Base-by-base conservation (phyloP, 2,329 filamentous ascomycete genomes). In the Fusarium sp. region DNA sequence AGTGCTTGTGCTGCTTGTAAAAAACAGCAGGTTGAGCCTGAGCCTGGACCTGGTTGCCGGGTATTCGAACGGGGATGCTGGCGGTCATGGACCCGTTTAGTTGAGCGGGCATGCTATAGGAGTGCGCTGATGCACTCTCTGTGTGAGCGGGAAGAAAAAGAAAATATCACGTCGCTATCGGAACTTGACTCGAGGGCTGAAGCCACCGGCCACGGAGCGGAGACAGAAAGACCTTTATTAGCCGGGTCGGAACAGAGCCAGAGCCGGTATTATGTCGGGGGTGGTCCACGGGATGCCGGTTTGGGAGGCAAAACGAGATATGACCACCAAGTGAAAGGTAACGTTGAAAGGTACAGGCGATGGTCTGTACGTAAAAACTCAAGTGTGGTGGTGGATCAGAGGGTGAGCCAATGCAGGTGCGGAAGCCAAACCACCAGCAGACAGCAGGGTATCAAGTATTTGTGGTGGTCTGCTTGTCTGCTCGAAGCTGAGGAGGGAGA, bases 1-100 rank as follows among this genome's bases (percentile, higher is more conserved):
- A 89, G 80, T 90, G 89, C 75, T 90, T 90, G 81, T 90, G 89
- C 70, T 87, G 84, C 77, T 82, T 84, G 75, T 80, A 81, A 64
- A 81, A 77, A 62, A 76, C 79, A 66, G 78, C 80, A 38, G 65
- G 63, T 28, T 67, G 64, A 44, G 50, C 42, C 38, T 68, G 65
- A 28, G 63, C 50, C 47, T 60, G 64, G 68, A 77, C 73, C 72
- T 82, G 81, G 67, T 84, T 81, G 77, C 78, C 79, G 64, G 78
- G 75, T 72, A 83, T 78, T 77, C 79, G 81, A 52, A 83, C 83
- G 62, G 82, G 82, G 68, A 83, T 81, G 76, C 77, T 81, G 74
- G 79, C 78, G 72, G 81, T 77, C 76, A 83, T 81, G 64, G 82
- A 78, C 70, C 80, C 79, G 76, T 82, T 82, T 68, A 83, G 66